Evolutionary conservation across 371 early-diverging fungal genomes (phyloP), one percentile per base, ranked within the genome.

Genomic region (Lichtheimia corymbifera): DNA sequence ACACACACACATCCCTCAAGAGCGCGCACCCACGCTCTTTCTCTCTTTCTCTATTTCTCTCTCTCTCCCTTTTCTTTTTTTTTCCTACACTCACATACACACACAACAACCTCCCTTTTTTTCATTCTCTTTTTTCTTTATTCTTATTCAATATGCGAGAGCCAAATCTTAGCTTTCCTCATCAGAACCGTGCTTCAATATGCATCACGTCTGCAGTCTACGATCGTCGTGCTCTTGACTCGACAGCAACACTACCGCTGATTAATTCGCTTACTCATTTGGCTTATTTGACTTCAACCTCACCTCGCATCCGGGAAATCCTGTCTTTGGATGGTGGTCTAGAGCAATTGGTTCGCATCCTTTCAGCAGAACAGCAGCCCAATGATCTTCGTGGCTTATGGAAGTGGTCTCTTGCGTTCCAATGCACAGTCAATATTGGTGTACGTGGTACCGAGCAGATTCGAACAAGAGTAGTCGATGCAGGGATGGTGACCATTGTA

Each of bases 211-310:
- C 89, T 44, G 57, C 57, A 13, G 25, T 56, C 6, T 56, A 56
- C 18, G 57, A 56, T 28, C 22, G 57, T 41, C 84, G 94, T 58
- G 94, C 95, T 18, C 78, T 96, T 30, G 93, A 93, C 68, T 92
- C 93, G 73, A 91, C 95, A 28, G 92, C 93, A 61, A 87, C 88
- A 44, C 75, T 92, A 60, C 91, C 95, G 41, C 83, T 96, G 58
- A 86, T 92, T 66, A 91, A 89, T 64, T 93, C 94, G n/a, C 84
- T 96, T 9, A 91, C 90, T 61, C 91, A 95, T 77, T 86, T 96
- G 50, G 88, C 85, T 47, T 91, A 92, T 69, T 79, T 94, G 60
- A 94, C 94, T 3, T 85, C 88, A 28, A 88, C 93, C 9, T 91
- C 93, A 18, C 88, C 90, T 18, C 83, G 90, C 45, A 92, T 94